Conservation (phyloP, 495 filamentous ascomycete species). For the Hypomontagnella submonticulosa region DNA sequence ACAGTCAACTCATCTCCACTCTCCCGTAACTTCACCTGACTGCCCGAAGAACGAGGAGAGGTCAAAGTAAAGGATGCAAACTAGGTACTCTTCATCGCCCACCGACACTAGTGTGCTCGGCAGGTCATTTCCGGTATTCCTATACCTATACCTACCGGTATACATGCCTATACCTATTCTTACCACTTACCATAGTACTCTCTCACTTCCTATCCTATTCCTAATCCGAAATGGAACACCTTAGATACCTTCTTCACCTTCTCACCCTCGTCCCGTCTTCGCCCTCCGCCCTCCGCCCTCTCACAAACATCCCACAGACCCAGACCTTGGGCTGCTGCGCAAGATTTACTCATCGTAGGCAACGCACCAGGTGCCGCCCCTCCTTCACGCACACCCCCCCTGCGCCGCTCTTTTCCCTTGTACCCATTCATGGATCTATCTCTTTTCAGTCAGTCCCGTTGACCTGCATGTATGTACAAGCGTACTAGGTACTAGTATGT, state of each 20-base stretch:
- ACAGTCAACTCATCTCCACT: conserved; percentile 42
- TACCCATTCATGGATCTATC: conserved; percentile 35
- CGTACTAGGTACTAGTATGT: conserved; percentile 21
- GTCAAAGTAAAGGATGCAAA: conserved; percentile 24
- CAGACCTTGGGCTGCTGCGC: conserved; percentile 38
- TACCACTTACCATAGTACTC: too few relatives aligned
- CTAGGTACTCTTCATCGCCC: conserved; percentile 36
- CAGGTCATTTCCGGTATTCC: conserved; percentile 30
- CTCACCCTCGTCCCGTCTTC: conserved; percentile 16
- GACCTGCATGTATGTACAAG: conserved; percentile 45
- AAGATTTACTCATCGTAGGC: conserved; percentile 45
- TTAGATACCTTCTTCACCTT: conserved; percentile 35
- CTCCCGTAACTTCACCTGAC: conserved; percentile 42
- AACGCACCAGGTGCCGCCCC: conserved; percentile 42
- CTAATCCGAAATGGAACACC: conserved; percentile 7
- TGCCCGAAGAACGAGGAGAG: conserved; percentile 46
- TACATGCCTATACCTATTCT: conserved; percentile 25
- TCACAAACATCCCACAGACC: conserved; percentile 33
- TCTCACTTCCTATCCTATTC: neutral
- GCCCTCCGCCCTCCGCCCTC: conserved; percentile 40
- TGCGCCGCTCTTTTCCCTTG: conserved; percentile 43
- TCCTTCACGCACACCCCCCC: conserved; percentile 34
- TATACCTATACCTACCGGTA: conserved; percentile 12
- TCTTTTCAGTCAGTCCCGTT: conserved; percentile 39
- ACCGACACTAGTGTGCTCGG: conserved; percentile 39